phyloP scores from a whole-genome alignment of 164 flowering plant species.

The Piper betle region DNA sequence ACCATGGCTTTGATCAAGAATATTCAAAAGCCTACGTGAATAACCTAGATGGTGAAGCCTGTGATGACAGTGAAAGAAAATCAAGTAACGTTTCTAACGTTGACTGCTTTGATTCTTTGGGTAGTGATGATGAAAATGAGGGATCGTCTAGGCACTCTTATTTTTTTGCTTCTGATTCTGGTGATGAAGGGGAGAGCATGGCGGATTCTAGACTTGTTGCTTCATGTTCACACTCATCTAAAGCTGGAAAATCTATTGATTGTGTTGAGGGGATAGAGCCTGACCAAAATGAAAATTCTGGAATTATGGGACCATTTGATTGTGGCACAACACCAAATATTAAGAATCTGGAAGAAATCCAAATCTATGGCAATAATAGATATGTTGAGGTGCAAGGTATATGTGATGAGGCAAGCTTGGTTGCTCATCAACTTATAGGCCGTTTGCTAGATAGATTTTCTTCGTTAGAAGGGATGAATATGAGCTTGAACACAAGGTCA shows the following conservation, averaged over 20 bases:
- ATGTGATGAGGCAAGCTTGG: conserved; percentile 57
- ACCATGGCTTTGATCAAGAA: conserved; percentile 33
- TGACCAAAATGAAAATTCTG: not conserved
- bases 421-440: conserved; percentile 54
- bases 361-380: conserved; percentile 16
- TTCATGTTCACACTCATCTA: not conserved
- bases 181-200: conserved; percentile 23
- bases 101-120: not conserved
- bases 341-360: conserved; percentile 1
- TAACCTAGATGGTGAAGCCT: conserved; percentile 21
- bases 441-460: conserved; percentile 33
- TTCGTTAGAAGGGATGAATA: conserved; percentile 18
- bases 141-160: not conserved
- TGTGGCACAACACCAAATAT: not conserved
- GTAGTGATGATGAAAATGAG: not conserved
- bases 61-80: conserved; percentile 22
- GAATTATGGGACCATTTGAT: not conserved
- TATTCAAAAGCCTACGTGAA: conserved; percentile 62
- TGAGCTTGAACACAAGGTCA: conserved; percentile 19
- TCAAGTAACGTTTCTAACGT: not conserved
- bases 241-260: conserved; percentile 2
- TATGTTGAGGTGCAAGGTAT: conserved; percentile 54
- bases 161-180: conserved; percentile 5
- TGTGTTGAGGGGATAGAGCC: not conserved
- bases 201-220: conserved; percentile 25